phyloP scores from a whole-genome alignment of 768 basidiomycete genomes.

The Collybia nuda region DNA sequence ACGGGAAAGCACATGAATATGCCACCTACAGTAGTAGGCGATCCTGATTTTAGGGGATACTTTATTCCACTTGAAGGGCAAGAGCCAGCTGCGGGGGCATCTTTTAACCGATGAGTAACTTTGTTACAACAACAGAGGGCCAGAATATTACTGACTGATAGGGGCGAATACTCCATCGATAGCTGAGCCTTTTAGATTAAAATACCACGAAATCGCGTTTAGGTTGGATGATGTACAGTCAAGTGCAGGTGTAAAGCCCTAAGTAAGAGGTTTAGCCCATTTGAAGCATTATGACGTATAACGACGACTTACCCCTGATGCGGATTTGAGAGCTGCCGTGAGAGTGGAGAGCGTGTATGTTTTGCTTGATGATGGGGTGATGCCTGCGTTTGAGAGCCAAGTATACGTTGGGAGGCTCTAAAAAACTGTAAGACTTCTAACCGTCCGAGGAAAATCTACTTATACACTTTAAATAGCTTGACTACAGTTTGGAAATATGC shows the following conservation, averaged over 20 bases:
- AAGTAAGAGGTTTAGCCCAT: not conserved
- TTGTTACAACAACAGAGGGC: not conserved
- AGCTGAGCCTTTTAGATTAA: slow-evolving; percentile 62
- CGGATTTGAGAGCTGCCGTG: slow-evolving; percentile 51
- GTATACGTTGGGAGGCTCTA: slow-evolving; percentile 64
- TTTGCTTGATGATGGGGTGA: slow-evolving; percentile 58
- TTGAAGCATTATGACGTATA: not conserved
- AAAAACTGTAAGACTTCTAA: slow-evolving; percentile 11
- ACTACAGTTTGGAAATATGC: slow-evolving; percentile 64
- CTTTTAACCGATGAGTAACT: slow-evolving; percentile 26
- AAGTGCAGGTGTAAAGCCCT: slow-evolving; percentile 46
- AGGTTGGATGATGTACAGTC: slow-evolving; percentile 27
- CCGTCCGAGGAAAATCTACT: slow-evolving; percentile 25
- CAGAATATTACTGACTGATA: slow-evolving; percentile 41
- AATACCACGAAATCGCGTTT: slow-evolving; percentile 57
- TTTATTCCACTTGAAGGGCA: slow-evolving; percentile 59
- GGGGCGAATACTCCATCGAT: slow-evolving; percentile 64
- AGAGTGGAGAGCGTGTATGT: slow-evolving; percentile 60
- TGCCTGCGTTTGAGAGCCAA: slow-evolving; percentile 71
- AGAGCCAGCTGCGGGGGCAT: slow-evolving; percentile 44
- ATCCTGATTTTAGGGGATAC: slow-evolving; percentile 56
- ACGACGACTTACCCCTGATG: slow-evolving; percentile 43
- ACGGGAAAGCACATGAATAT: too few species aligned
- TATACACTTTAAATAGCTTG: slow-evolving; percentile 50
- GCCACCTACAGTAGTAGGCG: too few species aligned